These are phyloP conservation scores for Thermomyces lanuginosus DNA, from an alignment of 2,329 filamentous ascomycete species.

Conservation along the genomic window DNA sequence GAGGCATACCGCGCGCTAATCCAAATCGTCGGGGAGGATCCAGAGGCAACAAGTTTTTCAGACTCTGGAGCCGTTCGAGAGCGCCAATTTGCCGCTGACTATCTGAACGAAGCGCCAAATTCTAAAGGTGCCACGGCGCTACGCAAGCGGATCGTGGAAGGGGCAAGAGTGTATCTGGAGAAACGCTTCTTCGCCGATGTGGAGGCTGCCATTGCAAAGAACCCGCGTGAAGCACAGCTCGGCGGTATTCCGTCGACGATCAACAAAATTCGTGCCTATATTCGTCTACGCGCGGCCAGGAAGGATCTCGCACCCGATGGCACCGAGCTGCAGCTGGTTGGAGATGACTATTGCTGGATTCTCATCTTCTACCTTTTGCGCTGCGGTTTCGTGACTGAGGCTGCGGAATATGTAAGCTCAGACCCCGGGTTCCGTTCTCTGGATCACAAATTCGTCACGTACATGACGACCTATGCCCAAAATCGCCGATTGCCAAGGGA, in stretches of 20 bases:
- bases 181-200: constrained; percentile 63
- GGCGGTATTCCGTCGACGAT: constrained; percentile 76
- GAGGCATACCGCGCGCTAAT: constrained; percentile 72
- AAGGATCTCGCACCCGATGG: constrained; percentile 76
- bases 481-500: constrained; percentile 64
- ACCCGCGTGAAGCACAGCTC: constrained; percentile 73
- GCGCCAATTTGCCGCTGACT: constrained; percentile 58
- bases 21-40: constrained; percentile 59
- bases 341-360: constrained; percentile 80
- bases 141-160: constrained; percentile 63
- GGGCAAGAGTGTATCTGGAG: constrained; percentile 66
- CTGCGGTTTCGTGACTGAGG: constrained; percentile 68
- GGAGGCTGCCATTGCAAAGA: constrained; percentile 60
- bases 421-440: constrained; percentile 70
- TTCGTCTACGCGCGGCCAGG: constrained; percentile 60
- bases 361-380: constrained; percentile 83
- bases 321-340: constrained; percentile 60
- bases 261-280: constrained; percentile 84
- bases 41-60: constrained; percentile 40
- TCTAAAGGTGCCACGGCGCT: constrained; percentile 49
- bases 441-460: constrained; percentile 76
- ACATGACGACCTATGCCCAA: constrained; percentile 68
- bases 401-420: constrained; percentile 70
- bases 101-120: constrained; percentile 57
- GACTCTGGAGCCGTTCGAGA: constrained; percentile 53